Evolutionary conservation across 148 eudicot species (phyloP), one percentile per base, ranked within the genome.

Genomic region (Talinum fruticosum): DNA sequence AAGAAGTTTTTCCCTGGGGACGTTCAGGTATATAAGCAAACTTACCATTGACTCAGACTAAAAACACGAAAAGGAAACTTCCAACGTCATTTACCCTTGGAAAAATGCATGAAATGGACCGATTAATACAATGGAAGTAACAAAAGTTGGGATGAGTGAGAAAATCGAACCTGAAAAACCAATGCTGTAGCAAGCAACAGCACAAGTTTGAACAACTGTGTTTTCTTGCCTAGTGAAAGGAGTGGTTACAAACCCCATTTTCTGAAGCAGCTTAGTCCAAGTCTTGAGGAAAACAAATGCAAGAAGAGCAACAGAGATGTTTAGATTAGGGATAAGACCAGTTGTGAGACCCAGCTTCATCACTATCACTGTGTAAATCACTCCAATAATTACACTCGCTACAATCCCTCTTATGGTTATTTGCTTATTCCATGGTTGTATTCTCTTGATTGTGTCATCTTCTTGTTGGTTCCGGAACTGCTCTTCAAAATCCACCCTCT

Each of bases 171-270:
- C 97, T 90, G 87, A 93, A 74, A 89, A 84, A 81, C 93, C 80
- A 76, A 93, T 87, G 85, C 93, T 88, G 49, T 93, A 93, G 75
- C 93, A 90, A 33, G 97, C 95, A 79, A 90, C 95, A 35, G 97
- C 95, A 85, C 90, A 90, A 10, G 97, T 93, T 77, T 93, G 97
- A 73, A 90, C 85, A 28, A 89, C 53, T 1, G 97, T 93, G 61
- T 90, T 93, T 82, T 93, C 97, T 75, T 93, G 95, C 71, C 83
- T 82, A 16, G 91, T 93, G 74, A 93, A 93, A 0, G 95, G 95
- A 30, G 85, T 61, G 1, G 87, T 72, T 1, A 75, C 66, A 83
- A 89, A 57, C 51, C 90, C 88, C 28, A 81, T 80, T 84, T 87
- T 93, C 0, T 88, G 71, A 19, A 89, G 81, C 41, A 93, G 49